Percentiles rank a stretch among this genome's conserved stretches.
Conservation (phyloP, 768 basidiomycete genomes). For the Mycena haematopus region DNA sequence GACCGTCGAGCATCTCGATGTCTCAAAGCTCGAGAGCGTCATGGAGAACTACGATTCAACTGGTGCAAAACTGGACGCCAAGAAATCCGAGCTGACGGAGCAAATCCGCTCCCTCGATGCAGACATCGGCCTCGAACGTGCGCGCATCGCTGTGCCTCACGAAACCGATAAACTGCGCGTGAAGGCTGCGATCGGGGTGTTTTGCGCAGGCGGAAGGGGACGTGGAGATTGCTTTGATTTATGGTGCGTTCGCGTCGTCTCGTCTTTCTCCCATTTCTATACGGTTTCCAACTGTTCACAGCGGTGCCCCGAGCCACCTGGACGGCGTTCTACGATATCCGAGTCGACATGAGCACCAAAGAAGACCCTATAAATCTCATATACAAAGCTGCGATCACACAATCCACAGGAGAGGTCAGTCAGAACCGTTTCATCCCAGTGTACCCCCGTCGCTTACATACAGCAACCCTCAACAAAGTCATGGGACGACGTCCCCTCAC, state of each 20-base stretch:
- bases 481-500: constrained; percentile 33
- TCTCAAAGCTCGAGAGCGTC: constrained; percentile 25
- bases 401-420: constrained; percentile 33
- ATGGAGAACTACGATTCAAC: constrained; percentile 30
- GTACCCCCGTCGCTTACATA: background rate
- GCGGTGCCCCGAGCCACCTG: constrained; percentile 31
- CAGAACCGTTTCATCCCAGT: background rate
- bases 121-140: constrained; percentile 18
- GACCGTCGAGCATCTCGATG: constrained; percentile 27
- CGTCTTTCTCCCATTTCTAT: background rate
- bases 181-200: constrained; percentile 31
- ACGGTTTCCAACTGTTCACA: background rate
- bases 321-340: constrained; percentile 33
- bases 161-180: constrained; percentile 25
- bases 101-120: constrained; percentile 26
- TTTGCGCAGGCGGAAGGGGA: constrained; percentile 30
- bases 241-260: constrained; percentile 32
- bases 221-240: constrained; percentile 33
- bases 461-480: too few species aligned
- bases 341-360: constrained; percentile 30
- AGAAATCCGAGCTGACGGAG: constrained; percentile 24
- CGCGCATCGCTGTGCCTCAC: constrained; percentile 6
- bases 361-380: constrained; percentile 29
- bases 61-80: constrained; percentile 23
- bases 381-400: constrained; percentile 31